Percentiles rank a stretch among this genome's conserved stretches.
Evolutionary conservation across 2,329 filamentous ascomycete genomes (phyloP).

Genomic region (Trichocomaceae sp.): DNA sequence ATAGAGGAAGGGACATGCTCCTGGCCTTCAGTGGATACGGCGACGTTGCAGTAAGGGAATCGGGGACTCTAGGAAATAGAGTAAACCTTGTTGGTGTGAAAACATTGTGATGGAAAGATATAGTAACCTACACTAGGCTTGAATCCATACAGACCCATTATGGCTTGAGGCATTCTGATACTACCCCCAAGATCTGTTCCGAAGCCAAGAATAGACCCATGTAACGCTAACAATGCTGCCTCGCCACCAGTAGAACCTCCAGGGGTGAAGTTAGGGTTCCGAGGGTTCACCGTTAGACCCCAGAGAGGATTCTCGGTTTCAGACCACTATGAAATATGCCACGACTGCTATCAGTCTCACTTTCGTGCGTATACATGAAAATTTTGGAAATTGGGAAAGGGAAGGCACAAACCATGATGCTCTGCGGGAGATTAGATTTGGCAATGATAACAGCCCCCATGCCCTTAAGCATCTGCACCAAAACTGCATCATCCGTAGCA

Average conservation of each 20-base stretch:
- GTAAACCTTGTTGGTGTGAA: too few species aligned
- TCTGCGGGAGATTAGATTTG: constrained; percentile 53
- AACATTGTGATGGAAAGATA: too few species aligned
- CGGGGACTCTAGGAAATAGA: constrained; percentile 47
- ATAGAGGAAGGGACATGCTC: constrained; percentile 58
- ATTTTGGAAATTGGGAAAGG: constrained; percentile 9
- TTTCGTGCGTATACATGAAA: not conserved
- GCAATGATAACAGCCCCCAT: constrained; percentile 40
- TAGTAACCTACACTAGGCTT: constrained; percentile 39
- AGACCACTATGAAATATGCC: not conserved
- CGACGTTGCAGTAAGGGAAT: constrained; percentile 52
- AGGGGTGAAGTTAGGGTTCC: constrained; percentile 16
- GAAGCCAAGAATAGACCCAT: constrained; percentile 42
- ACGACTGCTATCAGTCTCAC: constrained; percentile 17
- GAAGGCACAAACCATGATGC: constrained; percentile 50
- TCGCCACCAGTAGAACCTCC: constrained; percentile 29
- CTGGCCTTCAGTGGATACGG: constrained; percentile 58
- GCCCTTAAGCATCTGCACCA: constrained; percentile 6
- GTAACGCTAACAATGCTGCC: constrained; percentile 30
- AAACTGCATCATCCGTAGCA: constrained; percentile 22
- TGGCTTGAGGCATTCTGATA: constrained; percentile 43
- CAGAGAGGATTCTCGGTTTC: constrained; percentile 26
- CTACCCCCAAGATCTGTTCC: constrained; percentile 58
- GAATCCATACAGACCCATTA: constrained; percentile 46
- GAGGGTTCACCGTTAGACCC: constrained; percentile 22